These are phyloP conservation scores for Haplosporangium sp. DNA, from an alignment of 371 early-diverging fungal species.

Conservation along the genomic window DNA sequence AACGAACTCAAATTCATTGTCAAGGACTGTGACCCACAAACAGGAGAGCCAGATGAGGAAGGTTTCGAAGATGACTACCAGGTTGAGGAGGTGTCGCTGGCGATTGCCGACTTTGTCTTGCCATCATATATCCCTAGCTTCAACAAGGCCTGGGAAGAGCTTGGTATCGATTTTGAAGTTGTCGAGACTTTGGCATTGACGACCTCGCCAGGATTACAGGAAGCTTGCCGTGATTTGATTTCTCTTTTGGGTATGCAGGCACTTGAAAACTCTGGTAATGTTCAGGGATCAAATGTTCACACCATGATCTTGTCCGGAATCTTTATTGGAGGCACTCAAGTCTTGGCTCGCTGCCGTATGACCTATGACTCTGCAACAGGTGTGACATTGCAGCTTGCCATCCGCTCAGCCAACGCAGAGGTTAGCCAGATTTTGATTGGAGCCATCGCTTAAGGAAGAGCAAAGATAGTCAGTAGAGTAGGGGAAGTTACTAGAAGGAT, in stretches of 20 bases:
- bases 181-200: constrained; percentile 91
- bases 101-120: constrained; percentile 89
- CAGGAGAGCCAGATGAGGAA: constrained; percentile 89
- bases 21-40: constrained; percentile 95
- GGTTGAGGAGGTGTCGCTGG: constrained; percentile 89
- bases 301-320: constrained; percentile 87
- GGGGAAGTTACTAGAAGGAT: background rate
- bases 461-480: background rate
- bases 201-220: constrained; percentile 70
- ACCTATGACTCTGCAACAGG: constrained; percentile 85
- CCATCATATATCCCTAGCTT: constrained; percentile 86
- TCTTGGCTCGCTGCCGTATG: constrained; percentile 88
- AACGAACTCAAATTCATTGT: constrained; percentile 91
- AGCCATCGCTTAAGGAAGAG: constrained; percentile 69
- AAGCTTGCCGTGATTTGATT: constrained; percentile 51
- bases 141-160: constrained; percentile 79
- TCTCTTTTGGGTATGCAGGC: constrained; percentile 90
- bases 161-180: constrained; percentile 75
- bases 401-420: constrained; percentile 76
- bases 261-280: constrained; percentile 75
- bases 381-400: constrained; percentile 92
- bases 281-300: constrained; percentile 86
- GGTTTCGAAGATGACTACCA: constrained; percentile 97
- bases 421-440: constrained; percentile 81
- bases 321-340: constrained; percentile 83